Conservation (phyloP, 371 early-diverging fungal genomes). For the Chytridiales sp. region DNA sequence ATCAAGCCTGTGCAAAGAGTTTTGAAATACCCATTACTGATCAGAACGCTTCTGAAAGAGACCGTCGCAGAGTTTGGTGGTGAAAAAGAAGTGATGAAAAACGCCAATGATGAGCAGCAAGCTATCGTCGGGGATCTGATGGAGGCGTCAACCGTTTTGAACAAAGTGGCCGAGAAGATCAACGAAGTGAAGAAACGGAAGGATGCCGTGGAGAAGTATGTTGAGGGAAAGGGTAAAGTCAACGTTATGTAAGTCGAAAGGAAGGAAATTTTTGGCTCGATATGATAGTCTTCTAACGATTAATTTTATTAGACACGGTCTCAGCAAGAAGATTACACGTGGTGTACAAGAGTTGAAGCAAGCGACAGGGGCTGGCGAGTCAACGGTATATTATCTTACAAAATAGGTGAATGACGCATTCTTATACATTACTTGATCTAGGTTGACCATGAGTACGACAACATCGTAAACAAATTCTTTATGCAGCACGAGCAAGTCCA, state of each 20-base stretch:
- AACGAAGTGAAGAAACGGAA: constrained; percentile 82
- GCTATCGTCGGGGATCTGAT: constrained; percentile 56
- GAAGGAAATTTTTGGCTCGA: neutral
- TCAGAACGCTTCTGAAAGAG: constrained; percentile 36
- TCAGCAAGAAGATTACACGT: constrained; percentile 71
- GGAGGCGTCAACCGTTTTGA: constrained; percentile 47
- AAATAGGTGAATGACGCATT: too few relatives aligned
- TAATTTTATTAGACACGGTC: constrained; percentile 57
- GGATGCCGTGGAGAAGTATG: constrained; percentile 78
- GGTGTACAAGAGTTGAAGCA: constrained; percentile 63
- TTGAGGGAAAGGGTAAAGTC: constrained; percentile 63
- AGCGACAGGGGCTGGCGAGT: constrained; percentile 47
- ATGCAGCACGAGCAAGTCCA: constrained; percentile 49
- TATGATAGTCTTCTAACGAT: neutral
- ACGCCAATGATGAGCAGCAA: neutral
- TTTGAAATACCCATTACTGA: constrained; percentile 77
- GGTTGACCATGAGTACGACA: constrained; percentile 48
- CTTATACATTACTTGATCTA: too few relatives aligned
- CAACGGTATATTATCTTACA: too few relatives aligned
- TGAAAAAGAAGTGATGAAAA: neutral
- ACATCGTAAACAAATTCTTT: constrained; percentile 60
- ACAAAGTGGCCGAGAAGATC: constrained; percentile 72
- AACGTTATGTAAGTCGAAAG: constrained; percentile 68
- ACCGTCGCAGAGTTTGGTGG: constrained; percentile 1
- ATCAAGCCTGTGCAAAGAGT: constrained; percentile 88